Percentiles rank a stretch among this genome's conserved stretches.
Evolutionary conservation across 2,329 filamentous ascomycete genomes (phyloP).

Genomic region (Sclerotinia minor): DNA sequence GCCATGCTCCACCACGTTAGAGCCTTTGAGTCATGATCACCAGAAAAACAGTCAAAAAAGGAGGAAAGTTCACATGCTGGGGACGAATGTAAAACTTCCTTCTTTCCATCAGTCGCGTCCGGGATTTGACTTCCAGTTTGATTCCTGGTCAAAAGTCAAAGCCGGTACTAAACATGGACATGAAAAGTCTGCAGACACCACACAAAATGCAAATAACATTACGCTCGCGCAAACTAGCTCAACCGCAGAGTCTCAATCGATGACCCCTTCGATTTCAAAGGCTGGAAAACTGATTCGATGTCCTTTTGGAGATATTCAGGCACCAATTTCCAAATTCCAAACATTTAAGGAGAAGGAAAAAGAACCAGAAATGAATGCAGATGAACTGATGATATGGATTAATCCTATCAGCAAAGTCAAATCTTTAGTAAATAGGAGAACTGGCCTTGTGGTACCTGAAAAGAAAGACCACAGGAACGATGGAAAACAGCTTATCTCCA

Average conservation of each 20-base stretch:
- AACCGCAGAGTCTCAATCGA: neutral
- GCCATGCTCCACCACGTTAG: neutral
- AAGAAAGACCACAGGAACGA: slow-evolving; percentile 29
- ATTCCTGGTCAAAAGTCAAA: slow-evolving; percentile 45
- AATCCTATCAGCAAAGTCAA: slow-evolving; percentile 59
- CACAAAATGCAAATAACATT: neutral
- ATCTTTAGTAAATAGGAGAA: slow-evolving; percentile 55
- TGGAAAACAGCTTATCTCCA: neutral
- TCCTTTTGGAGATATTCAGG: slow-evolving; percentile 47
- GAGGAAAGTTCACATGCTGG: slow-evolving; percentile 27
- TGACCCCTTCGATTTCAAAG: slow-evolving; percentile 44
- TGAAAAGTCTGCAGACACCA: neutral
- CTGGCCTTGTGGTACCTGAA: slow-evolving; percentile 49
- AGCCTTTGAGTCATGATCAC: neutral
- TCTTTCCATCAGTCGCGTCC: slow-evolving; percentile 30
- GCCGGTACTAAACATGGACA: slow-evolving; percentile 32
- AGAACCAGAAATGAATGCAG: slow-evolving; percentile 38
- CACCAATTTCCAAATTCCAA: neutral
- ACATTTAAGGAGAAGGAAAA: slow-evolving; percentile 13
- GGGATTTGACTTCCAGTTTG: slow-evolving; percentile 41
- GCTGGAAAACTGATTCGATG: slow-evolving; percentile 47
- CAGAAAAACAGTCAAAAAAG: neutral
- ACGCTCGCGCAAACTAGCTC: neutral
- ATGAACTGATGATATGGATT: slow-evolving; percentile 53
- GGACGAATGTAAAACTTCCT: slow-evolving; percentile 35